A percentile compares a stretch with the other conserved stretches of the same genome.
phyloP scores from a whole-genome alignment of 2,329 filamentous ascomycete species.

The Periconia macrospinosa region DNA sequence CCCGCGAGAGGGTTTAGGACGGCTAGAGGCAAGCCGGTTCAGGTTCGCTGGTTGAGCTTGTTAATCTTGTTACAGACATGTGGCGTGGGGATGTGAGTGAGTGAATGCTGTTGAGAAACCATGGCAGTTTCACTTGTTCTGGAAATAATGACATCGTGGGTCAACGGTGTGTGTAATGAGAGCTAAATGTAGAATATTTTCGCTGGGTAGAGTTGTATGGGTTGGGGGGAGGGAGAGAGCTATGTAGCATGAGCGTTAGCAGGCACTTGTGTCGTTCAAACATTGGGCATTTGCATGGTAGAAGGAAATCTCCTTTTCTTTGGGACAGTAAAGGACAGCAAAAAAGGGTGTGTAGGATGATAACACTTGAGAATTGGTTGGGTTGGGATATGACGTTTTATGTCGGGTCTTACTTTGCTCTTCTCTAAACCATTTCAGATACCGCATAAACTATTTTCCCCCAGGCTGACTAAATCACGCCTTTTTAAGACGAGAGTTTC shows the following conservation, averaged over 20 bases:
- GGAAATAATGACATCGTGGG: background rate
- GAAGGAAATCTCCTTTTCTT: background rate
- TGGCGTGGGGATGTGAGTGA: no score
- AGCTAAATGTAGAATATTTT: background rate
- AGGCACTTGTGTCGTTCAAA: background rate
- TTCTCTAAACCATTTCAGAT: no score
- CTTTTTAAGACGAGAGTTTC: no score
- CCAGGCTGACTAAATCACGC: no score
- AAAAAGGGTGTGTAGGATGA: no score
- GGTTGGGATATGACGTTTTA: background rate
- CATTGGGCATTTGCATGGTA: background rate
- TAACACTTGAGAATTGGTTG: background rate
- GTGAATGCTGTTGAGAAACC: no score
- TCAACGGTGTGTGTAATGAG: no score
- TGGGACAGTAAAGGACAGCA: background rate
- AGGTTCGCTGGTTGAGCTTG: conserved; percentile 60
- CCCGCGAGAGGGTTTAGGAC: conserved; percentile 86
- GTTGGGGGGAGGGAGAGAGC: background rate
- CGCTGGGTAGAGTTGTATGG: background rate
- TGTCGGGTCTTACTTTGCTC: no score
- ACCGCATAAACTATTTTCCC: no score
- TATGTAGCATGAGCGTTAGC: background rate
- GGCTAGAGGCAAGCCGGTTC: conserved; percentile 84
- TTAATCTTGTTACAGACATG: no score
- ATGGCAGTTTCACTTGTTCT: background rate